These are phyloP conservation scores for Globisporangium nagaii DNA, from an alignment of 352 stramenopile species.

Conservation along the genomic window DNA sequence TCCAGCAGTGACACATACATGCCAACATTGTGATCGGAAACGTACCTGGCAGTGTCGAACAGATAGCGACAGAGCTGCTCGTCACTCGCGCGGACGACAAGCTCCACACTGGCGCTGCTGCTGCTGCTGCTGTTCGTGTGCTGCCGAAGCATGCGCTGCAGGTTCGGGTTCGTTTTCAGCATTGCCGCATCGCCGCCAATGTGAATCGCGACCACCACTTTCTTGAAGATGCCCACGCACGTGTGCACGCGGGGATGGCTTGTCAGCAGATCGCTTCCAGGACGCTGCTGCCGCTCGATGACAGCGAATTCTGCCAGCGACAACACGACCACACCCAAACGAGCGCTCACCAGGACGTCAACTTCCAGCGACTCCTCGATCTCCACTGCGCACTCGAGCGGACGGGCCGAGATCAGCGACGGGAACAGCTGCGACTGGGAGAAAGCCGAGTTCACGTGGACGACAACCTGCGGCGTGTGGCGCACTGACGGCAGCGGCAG, in stretches of 20 bases:
- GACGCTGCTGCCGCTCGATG: constrained; percentile 14
- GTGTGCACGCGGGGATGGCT: constrained; percentile 23
- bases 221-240: constrained; percentile 45
- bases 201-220: constrained; percentile 36
- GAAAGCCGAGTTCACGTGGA: constrained; percentile 30
- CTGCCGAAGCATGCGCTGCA: constrained; percentile 19
- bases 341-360: constrained; percentile 38
- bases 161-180: constrained; percentile 4
- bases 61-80: constrained; percentile 9
- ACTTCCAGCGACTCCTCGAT: constrained; percentile 42
- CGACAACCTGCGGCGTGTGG: constrained; percentile 1
- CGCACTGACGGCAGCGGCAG: background rate
- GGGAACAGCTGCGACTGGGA: constrained; percentile 19
- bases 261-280: constrained; percentile 16
- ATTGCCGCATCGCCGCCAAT: background rate
- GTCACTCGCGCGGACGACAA: constrained; percentile 4
- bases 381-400: constrained; percentile 16
- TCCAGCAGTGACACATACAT: too few species aligned
- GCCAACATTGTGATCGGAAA: too few species aligned
- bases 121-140: background rate
- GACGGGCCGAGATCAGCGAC: constrained; percentile 14
- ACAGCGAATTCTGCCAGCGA: constrained; percentile 16
- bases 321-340: constrained; percentile 22
- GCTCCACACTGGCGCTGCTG: constrained; percentile 20
- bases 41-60: constrained; percentile 8